Evolutionary conservation across 192 early-diverging fungal genomes (phyloP), one percentile per base, ranked within the genome.

Genomic region (Thamnidium elegans): DNA sequence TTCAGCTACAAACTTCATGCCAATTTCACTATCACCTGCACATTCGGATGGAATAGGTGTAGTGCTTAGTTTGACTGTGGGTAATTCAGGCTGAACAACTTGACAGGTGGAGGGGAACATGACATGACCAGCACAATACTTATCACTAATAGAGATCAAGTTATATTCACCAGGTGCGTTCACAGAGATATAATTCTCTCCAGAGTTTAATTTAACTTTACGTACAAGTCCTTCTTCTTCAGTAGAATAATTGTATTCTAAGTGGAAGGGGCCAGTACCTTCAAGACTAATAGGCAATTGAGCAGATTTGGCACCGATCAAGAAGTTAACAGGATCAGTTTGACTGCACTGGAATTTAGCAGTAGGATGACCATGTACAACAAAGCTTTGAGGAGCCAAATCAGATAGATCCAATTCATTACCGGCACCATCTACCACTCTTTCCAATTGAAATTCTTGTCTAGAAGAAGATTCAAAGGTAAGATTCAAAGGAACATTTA

Each of bases 41-140:
- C 74, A 76, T 44, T 72, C 63, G n/a, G 74, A 76, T 1, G 66
- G 70, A 65, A 76, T 76, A 17, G 74, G 66, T 6, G 45, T 68
- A 10, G 62, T 19, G 15, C 36, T 13, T 4, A 76, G n/a, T 10
- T 53, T 44, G 6, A 67, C 62, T 11, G 31, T 7, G 43, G 74
- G 74, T 39, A 72, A 43, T 20, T 69, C 62, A 11, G 74, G 74
- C 32, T 72, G 74, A 3, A 72, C 60, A 3, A 76, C 74, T 34
- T 68, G 64, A 31, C 74, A 76, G 13, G 44, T 47, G 11, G 69
- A 71, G n/a, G 74, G 74, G 23, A 48, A 68, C 45, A 71, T 19
- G 0, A 76, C 56, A 39, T 71, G 55, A 3, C 71, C 79, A 4
- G 31, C 9, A 43, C 79, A 80, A 31, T 60, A 68, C 5, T 60